Base-by-base conservation (phyloP, 2,329 filamentous ascomycete species). In the Talaromyces sp. region DNA sequence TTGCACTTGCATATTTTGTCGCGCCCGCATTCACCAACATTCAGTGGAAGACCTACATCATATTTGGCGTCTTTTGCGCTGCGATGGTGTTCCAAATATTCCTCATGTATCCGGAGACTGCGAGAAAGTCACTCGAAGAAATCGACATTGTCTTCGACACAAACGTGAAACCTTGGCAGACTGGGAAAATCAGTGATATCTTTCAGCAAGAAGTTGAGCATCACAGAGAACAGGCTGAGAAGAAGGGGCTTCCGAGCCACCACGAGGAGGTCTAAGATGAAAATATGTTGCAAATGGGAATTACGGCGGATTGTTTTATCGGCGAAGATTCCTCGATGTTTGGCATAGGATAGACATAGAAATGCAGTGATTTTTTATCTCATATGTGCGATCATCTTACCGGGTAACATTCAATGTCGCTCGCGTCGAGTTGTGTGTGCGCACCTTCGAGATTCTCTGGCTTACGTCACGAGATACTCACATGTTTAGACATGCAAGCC, bases 61-160 rank as follows among this genome's bases (percentile, higher is more conserved):
- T 55, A 65, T 93, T 93, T 69, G 90, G 83, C 1, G 81, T 87
- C 4, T 91, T 92, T 77, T 90, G 89, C 69, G 82, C 81, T 0
- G 81, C 81, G 6, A 89, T 89, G 67, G 86, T 86, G 46, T 71
- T 91, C 56, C 88, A 91, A 71, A 86, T 89, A 69, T 84, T 84
- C 71, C 79, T 92, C 66, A 75, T 79, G 32, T 87, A 85, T 61
- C 88, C 87, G 0, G 84, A 91, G 74, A 92, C 89, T 0, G 84
- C 85, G 49, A 86, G 87, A 17, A 87, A 85, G 70, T 86, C 87
- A 0, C 82, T 93, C 0, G 89, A 93, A 27, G 89, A 93, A 72
- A 87, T 92, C 72, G 88, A 90, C 64, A 81, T 86, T 14, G 85
- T 92, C 62, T 92, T 92, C 68, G 70, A 74, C 10, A 64, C 64